Percentiles rank a stretch among this genome's conserved stretches.
Evolutionary conservation across 2,329 filamentous ascomycete species (phyloP).

Genomic region (Colletotrichum sp.): DNA sequence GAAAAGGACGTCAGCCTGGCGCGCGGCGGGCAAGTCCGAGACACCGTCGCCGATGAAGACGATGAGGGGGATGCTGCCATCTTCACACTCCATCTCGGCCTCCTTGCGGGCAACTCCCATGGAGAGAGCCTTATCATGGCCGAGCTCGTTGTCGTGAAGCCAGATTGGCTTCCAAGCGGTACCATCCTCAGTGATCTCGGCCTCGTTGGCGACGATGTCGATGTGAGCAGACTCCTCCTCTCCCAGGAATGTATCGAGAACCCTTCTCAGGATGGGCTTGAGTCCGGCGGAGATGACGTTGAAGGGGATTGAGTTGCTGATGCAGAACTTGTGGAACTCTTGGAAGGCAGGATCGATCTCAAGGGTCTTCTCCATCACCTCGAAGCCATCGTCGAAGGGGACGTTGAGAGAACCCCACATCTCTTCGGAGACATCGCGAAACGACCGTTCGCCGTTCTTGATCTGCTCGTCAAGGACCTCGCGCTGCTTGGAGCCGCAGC

Average conservation of each 20-base stretch:
- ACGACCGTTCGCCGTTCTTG: conserved; percentile 68
- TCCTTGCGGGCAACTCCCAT: conserved; percentile 64
- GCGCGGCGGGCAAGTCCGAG: conserved; percentile 69
- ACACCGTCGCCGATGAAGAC: conserved; percentile 75
- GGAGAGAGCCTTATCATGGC: conserved; percentile 71
- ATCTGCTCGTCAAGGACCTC: conserved; percentile 67
- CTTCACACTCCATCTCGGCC: conserved; percentile 58
- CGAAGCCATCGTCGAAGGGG: conserved; percentile 71
- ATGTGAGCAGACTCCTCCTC: conserved; percentile 64
- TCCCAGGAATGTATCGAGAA: conserved; percentile 69
- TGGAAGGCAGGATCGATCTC: conserved; percentile 70
- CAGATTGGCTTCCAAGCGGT: conserved; percentile 69
- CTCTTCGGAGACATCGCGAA: conserved; percentile 74
- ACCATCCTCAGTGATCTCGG: conserved; percentile 62
- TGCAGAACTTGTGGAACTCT: conserved; percentile 69
- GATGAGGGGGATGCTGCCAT: conserved; percentile 69
- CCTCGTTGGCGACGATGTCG: conserved; percentile 73
- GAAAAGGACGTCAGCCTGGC: conserved; percentile 72
- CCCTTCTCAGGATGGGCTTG: conserved; percentile 66
- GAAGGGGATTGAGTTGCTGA: conserved; percentile 68
- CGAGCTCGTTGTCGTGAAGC: conserved; percentile 68
- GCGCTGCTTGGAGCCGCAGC: conserved; percentile 63
- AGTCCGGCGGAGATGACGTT: conserved; percentile 73
- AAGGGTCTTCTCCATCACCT: conserved; percentile 65
- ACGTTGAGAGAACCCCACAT: conserved; percentile 73